Conservation (phyloP, 495 filamentous ascomycete genomes). For the Acidiella bohemica region DNA sequence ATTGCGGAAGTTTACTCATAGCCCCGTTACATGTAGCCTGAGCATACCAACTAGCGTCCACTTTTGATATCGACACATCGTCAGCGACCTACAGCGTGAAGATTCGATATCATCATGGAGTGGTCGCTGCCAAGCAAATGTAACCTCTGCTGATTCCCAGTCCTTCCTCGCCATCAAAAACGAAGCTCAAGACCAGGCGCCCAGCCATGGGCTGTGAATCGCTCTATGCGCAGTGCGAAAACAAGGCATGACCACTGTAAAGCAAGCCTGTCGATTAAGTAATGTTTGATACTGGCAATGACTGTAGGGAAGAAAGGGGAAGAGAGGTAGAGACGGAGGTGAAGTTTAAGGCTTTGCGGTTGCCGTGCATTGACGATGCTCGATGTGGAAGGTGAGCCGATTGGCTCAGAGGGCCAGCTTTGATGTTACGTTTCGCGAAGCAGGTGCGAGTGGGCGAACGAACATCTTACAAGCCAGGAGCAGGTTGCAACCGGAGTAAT, state of each 20-base stretch:
- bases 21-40: no score
- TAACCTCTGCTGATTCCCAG: constrained; percentile 75
- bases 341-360: constrained; percentile 28
- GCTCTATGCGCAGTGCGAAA: constrained; percentile 61
- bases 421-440: neutral
- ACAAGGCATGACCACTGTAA: constrained; percentile 40
- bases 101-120: neutral
- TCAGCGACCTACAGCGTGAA: no score
- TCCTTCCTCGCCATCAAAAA: constrained; percentile 49
- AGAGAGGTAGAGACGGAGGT: constrained; percentile 32
- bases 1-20: no score
- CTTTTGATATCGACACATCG: no score
- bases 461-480: no score
- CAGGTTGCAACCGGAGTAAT: no score
- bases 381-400: neutral
- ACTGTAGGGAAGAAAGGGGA: constrained; percentile 39
- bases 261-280: constrained; percentile 45
- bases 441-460: no score
- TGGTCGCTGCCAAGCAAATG: constrained; percentile 26
- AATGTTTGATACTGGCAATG: constrained; percentile 36
- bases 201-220: constrained; percentile 55
- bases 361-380: no score
- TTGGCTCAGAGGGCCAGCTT: neutral
- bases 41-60: no score
- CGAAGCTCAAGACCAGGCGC: constrained; percentile 60